Conservation (phyloP, 768 basidiomycete genomes). For the Kwoniella shandongensis region DNA sequence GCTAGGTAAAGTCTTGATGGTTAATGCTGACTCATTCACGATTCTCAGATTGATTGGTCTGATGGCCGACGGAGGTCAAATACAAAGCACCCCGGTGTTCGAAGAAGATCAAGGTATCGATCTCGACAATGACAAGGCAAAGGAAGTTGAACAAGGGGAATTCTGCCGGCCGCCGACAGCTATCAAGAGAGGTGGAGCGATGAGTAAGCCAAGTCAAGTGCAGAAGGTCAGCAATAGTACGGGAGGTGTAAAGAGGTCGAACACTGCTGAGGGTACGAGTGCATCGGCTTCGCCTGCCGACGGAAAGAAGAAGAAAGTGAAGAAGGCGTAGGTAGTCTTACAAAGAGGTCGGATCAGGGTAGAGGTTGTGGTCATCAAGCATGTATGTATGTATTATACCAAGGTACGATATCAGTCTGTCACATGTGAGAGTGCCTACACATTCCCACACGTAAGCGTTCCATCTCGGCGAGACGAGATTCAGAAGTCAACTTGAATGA, state of each 20-base stretch:
- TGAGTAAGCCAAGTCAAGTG: slow-evolving; percentile 1
- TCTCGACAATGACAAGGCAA: slow-evolving; percentile 71
- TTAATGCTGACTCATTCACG: no score
- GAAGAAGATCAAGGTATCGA: slow-evolving; percentile 81
- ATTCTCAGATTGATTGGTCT: slow-evolving; percentile 72
- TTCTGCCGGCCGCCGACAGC: slow-evolving; percentile 57
- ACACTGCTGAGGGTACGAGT: slow-evolving; percentile 2
- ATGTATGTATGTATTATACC: no score
- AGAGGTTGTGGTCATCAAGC: no score
- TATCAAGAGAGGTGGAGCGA: neutral
- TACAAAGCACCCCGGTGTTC: slow-evolving; percentile 65
- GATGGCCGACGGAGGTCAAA: slow-evolving; percentile 66
- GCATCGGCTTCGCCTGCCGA: slow-evolving; percentile 9
- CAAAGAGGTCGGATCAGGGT: neutral
- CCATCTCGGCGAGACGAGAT: no score
- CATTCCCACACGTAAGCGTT: no score
- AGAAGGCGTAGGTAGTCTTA: slow-evolving; percentile 17
- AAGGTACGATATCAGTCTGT: no score
- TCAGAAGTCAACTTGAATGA: no score
- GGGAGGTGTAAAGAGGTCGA: slow-evolving; percentile 8
- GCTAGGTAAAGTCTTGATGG: no score
- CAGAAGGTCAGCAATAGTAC: slow-evolving; percentile 1
- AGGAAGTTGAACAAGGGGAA: slow-evolving; percentile 63
- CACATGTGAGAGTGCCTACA: no score
- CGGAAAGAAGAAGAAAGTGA: slow-evolving; percentile 37